Conservation (phyloP, 2,329 filamentous ascomycete genomes). For the Cercospora janseana region DNA sequence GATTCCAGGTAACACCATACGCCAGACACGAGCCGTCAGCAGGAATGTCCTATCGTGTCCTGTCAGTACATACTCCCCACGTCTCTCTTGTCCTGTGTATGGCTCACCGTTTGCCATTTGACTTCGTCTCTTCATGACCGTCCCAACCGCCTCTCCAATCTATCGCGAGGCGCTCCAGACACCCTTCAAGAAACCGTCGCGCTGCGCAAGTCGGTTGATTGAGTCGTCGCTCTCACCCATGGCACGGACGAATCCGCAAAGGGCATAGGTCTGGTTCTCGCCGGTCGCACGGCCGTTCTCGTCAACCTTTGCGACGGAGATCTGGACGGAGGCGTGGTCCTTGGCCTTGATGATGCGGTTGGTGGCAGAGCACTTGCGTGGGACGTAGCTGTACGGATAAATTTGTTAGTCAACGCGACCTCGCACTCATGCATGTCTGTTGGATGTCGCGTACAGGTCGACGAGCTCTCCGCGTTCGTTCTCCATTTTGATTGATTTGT, state of each 20-base stretch:
- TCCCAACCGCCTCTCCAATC: slow-evolving; percentile 19
- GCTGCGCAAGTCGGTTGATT: slow-evolving; percentile 92
- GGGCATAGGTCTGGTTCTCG: slow-evolving; percentile 96
- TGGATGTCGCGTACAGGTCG: slow-evolving; percentile 73
- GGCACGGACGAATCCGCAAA: slow-evolving; percentile 95
- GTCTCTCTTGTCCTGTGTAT: background rate
- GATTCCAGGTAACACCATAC: slow-evolving; percentile 13
- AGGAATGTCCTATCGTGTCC: slow-evolving; percentile 2
- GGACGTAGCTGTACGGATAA: slow-evolving; percentile 71
- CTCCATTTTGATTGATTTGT: slow-evolving; percentile 69
- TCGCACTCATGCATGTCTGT: slow-evolving; percentile 12
- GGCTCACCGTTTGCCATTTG: slow-evolving; percentile 4
- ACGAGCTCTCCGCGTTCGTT: slow-evolving; percentile 99
- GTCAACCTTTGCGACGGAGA: slow-evolving; percentile 96
- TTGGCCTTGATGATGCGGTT: slow-evolving; percentile 99
- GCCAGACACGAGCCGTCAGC: slow-evolving; percentile 17
- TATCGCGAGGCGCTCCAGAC: slow-evolving; percentile 80
- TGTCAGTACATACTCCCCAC: background rate
- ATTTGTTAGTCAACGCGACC: slow-evolving; percentile 33
- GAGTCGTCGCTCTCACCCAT: slow-evolving; percentile 98
- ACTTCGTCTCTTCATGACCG: slow-evolving; percentile 4
- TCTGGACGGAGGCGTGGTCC: slow-evolving; percentile 98
- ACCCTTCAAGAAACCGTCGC: slow-evolving; percentile 93
- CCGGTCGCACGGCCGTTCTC: slow-evolving; percentile 96
- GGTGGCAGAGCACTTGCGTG: slow-evolving; percentile 97